Percentiles rank a stretch among this genome's conserved stretches.
phyloP scores from a whole-genome alignment of 73 alveolate genomes.

The Breviolum minutum region DNA sequence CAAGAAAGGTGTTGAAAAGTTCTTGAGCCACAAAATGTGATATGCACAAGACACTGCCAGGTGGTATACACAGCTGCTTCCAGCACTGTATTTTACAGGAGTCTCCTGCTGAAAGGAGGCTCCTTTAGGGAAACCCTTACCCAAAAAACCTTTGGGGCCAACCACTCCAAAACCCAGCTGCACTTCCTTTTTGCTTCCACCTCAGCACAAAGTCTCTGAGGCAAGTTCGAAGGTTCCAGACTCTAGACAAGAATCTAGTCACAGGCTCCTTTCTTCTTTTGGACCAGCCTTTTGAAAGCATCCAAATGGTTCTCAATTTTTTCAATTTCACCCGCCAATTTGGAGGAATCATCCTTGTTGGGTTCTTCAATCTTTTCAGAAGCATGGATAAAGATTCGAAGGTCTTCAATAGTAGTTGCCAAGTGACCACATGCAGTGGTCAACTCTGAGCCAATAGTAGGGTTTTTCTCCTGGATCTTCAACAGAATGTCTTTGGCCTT shows the following conservation, averaged over 20 bases:
- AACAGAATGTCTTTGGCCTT: neutral
- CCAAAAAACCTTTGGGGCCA: neutral
- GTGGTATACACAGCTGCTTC: neutral
- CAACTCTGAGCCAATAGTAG: neutral
- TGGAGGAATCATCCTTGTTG: neutral
- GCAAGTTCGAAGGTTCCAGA: neutral
- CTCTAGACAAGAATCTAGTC: neutral
- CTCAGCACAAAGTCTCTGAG: neutral
- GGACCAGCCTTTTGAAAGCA: neutral
- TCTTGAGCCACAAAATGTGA: neutral
- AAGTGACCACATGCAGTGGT: neutral
- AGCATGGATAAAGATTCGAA: neutral
- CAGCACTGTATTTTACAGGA: neutral
- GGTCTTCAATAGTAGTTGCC: neutral
- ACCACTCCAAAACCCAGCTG: constrained; percentile 1
- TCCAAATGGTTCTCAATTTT: neutral
- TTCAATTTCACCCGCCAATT: neutral
- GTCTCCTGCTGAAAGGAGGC: constrained; percentile 12
- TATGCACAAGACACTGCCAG: neutral
- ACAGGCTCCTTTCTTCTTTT: neutral
- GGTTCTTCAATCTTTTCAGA: neutral
- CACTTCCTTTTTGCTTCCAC: neutral
- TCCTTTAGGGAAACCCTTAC: neutral
- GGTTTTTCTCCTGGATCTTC: neutral
- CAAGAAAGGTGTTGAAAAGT: neutral